Evolutionary conservation across 1,284 basidiomycete species (phyloP).

Genomic region (Paramarasmius palmivorus): DNA sequence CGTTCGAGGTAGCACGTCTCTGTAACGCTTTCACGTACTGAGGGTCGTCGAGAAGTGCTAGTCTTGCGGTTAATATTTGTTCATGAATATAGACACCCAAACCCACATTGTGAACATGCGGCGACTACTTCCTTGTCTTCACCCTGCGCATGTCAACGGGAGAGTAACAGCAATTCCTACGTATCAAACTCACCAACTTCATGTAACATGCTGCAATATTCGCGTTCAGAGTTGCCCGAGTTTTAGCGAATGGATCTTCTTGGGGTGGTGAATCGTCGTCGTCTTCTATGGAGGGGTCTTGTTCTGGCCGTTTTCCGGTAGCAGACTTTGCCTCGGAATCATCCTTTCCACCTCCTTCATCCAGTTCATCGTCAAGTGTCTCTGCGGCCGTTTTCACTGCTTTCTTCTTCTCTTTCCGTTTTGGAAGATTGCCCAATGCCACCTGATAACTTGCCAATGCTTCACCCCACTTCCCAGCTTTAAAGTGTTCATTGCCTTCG

Average conservation of each 20-base stretch:
- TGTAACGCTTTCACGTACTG: constrained; percentile 87
- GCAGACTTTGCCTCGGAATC: not conserved
- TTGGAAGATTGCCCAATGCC: constrained; percentile 60
- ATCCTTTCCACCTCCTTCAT: not conserved
- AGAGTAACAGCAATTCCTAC: not conserved
- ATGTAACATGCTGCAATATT: constrained; percentile 83
- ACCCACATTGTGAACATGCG: constrained; percentile 72
- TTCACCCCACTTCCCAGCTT: constrained; percentile 57
- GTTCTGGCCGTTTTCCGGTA: constrained; percentile 2
- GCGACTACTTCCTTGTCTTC: constrained; percentile 76
- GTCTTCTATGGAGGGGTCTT: not conserved
- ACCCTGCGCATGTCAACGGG: constrained; percentile 42
- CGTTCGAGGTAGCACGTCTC: constrained; percentile 84
- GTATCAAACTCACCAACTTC: constrained; percentile 59
- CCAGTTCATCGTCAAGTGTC: not conserved
- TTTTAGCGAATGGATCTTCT: constrained; percentile 40
- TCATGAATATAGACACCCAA: constrained; percentile 5
- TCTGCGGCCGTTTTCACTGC: not conserved
- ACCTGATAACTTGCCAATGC: constrained; percentile 64
- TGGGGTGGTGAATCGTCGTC: constrained; percentile 3
- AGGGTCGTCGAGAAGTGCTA: constrained; percentile 86
- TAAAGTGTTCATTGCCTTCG: constrained; percentile 57
- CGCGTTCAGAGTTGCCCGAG: constrained; percentile 69
- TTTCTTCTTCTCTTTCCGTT: constrained; percentile 27
- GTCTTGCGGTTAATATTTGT: constrained; percentile 2